These are phyloP conservation scores for Monosporascus sp. DNA, from an alignment of 2,329 filamentous ascomycete species.

Conservation along the genomic window DNA sequence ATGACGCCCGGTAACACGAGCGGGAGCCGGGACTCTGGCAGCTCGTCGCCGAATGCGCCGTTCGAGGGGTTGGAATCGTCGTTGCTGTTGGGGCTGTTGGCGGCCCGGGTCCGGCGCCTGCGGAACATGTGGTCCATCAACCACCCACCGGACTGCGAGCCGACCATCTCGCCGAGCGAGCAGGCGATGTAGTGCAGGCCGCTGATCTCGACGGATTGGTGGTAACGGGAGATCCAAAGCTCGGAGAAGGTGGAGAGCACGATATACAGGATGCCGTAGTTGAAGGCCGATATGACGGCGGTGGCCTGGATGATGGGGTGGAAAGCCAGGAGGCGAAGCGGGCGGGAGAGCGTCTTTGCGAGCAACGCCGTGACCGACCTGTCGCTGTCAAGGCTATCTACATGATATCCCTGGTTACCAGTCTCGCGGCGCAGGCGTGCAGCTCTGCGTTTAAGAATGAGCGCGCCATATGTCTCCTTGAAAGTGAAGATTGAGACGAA, in stretches of 20 bases:
- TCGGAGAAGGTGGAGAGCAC: slow-evolving; percentile 56
- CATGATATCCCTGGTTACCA: slow-evolving; percentile 24
- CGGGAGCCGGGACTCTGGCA: slow-evolving; percentile 59
- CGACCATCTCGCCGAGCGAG: slow-evolving; percentile 56
- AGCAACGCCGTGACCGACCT: slow-evolving; percentile 22
- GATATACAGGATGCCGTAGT: slow-evolving; percentile 60
- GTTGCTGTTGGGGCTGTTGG: background rate
- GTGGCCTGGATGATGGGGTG: slow-evolving; percentile 57
- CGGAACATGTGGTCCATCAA: slow-evolving; percentile 38
- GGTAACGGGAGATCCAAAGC: slow-evolving; percentile 52
- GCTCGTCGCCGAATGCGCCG: slow-evolving; percentile 10
- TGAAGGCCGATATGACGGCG: slow-evolving; percentile 49
- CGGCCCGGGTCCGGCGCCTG: background rate
- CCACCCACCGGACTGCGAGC: slow-evolving; percentile 40
- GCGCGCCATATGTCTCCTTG: slow-evolving; percentile 33
- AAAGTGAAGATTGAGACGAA: slow-evolving; percentile 27
- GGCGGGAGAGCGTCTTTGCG: slow-evolving; percentile 41
- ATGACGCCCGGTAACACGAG: slow-evolving; percentile 49
- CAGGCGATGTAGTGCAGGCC: slow-evolving; percentile 61
- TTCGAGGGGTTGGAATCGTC: background rate
- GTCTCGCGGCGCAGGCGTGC: slow-evolving; percentile 27
- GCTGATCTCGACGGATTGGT: slow-evolving; percentile 51
- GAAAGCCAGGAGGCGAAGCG: slow-evolving; percentile 49
- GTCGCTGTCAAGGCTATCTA: slow-evolving; percentile 31
- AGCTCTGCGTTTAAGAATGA: slow-evolving; percentile 30